Base-by-base conservation (phyloP, 2,329 filamentous ascomycete species). In the Penicillium sp. region DNA sequence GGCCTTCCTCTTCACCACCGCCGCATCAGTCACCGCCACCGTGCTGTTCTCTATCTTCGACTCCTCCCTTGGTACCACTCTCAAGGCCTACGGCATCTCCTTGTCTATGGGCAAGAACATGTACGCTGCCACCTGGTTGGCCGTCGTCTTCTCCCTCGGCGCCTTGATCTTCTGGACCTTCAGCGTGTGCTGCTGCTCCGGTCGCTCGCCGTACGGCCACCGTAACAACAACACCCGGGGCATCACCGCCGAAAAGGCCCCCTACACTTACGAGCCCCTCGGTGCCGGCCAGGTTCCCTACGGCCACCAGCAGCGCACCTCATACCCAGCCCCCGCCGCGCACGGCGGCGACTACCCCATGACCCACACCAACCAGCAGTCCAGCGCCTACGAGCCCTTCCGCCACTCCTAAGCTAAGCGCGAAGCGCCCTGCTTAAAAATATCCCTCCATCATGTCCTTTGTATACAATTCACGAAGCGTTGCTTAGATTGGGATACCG, bases 101-200 rank as follows among this genome's bases (percentile, higher is more conserved):
- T 86, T 87, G 53, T 77, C 74, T 53, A 79, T 96, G 73, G 90
- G 92, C 78, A 85, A 75, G 34, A 80, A 82, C 60, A 94, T 90
- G 79, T 86, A 95, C 56, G 83, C 83, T 38, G 79, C 87, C 20
- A 86, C 90, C 69, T 97, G 93, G 91, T 82, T 98, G 61, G 88
- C 88, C 45, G 88, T 89, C 41, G 90, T 86, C 31, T 92, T 96
- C 73, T 88, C 89, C 62, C 73, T 95, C 37, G 90, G 77, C 43
- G 89, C 90, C 7, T 86, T 86, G 64, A 78, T 96, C 73, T 97
- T 98, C 88, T 98, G 95, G 94, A 80, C 93, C 72, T 86, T 96
- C 76, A 91, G 88, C 76, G 85, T 90, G 71, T 98, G 94, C 88
- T 98, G 93, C 86, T 96, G 93, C 83, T 87, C 85, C 68, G 91